Base-by-base conservation (phyloP, 495 filamentous ascomycete genomes). In the Friedmanniomyces endolithicus region DNA sequence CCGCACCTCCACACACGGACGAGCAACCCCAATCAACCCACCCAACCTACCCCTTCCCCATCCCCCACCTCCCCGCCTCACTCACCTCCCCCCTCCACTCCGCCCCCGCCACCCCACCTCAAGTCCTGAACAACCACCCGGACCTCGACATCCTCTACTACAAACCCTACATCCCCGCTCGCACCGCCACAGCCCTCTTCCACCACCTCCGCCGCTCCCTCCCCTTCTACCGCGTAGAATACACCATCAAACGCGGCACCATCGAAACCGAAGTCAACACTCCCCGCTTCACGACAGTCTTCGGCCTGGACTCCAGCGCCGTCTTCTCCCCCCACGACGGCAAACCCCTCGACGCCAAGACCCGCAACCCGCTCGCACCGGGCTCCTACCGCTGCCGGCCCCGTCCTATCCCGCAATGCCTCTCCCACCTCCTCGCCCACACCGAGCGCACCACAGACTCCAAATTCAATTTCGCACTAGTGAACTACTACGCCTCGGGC, bases 401-500 rank as follows among this genome's bases (percentile, higher is more conserved):
- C 0, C 75, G 83, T 0, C 84, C 84, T 2, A 74, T 88, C 11
- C 85, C 85, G 0, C 63, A 76, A 31, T 85, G 83, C 62, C 75
- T 88, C 1, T 73, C 82, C 37, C 56, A 66, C 1, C 72, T 88
- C 1, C 73, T 77, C 3, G 64, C 64, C 33, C 62, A 73, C 33
- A 78, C 81, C 6, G 80, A 87, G 66, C 65, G 71, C 6, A 71
- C 77, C 3, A 84, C 82, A 1, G 71, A 71, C n/a, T 70, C 72
- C 53, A 74, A 55, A 2, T 88, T 83, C 66, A 88, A 90, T 60
- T 86, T 87, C 68, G 78, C 77, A 52, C 71, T 88, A 1, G 82
- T 88, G 9, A 88, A 88, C 60, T 88, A 88, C 71, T 88, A 88
- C 67, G 77, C 80, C 31, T 73, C 71, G 25, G 84, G 83, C 1